phyloP scores from a whole-genome alignment of 306 rosid genomes.

The Glycine tomentella region DNA sequence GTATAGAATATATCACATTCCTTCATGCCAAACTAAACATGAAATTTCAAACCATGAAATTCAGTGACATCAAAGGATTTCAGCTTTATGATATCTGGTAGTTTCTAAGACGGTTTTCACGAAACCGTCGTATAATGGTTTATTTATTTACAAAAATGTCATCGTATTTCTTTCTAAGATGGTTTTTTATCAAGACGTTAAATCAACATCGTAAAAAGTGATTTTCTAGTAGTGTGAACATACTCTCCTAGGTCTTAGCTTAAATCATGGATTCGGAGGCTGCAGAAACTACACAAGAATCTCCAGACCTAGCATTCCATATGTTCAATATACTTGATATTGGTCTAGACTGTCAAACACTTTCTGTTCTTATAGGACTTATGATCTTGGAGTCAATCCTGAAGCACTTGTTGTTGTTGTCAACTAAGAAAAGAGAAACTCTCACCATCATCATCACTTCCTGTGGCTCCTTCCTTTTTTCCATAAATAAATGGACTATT shows the following conservation, averaged over 20 bases:
- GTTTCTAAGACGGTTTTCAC: too few relatives aligned
- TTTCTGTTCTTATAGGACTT: constrained; percentile 82
- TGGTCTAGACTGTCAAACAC: constrained; percentile 76
- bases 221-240: not conserved
- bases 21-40: too few relatives aligned
- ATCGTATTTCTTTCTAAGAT: too few relatives aligned
- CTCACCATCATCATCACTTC: constrained; percentile 38
- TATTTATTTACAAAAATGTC: too few relatives aligned
- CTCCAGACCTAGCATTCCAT: constrained; percentile 78
- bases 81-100: too few relatives aligned
- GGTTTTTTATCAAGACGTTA: too few relatives aligned
- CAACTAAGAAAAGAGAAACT: constrained; percentile 57
- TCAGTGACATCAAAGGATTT: too few relatives aligned
- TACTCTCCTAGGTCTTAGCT: not conserved
- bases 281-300: constrained; percentile 70
- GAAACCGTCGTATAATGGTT: too few relatives aligned
- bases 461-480: constrained; percentile 34
- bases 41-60: too few relatives aligned
- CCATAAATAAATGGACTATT: constrained; percentile 28
- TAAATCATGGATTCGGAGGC: constrained; percentile 69
- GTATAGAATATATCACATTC: too few relatives aligned
- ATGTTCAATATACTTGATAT: constrained; percentile 75
- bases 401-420: constrained; percentile 82
- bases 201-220: too few relatives aligned
- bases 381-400: constrained; percentile 82